Base-by-base conservation (phyloP, 2,329 filamentous ascomycete species). In the Leptographium flavum region DNA sequence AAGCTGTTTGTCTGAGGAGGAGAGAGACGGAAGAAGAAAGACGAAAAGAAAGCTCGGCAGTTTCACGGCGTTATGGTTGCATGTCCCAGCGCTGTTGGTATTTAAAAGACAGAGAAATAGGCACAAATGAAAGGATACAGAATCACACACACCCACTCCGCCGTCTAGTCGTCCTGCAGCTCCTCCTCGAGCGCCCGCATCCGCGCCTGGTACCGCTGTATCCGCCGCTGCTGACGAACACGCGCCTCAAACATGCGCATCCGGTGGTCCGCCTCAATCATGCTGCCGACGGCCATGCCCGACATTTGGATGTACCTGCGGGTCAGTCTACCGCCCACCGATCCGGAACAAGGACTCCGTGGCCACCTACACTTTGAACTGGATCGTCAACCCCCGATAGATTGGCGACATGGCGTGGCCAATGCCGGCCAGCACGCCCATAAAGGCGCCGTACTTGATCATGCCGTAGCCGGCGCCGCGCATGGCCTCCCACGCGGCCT, bases 291-390 rank as follows among this genome's bases (percentile, higher is more conserved):
- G n/a, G 83, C 79, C 83, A 88, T 88, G 49, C 78, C 80, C n/a
- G 80, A 84, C 81, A 87, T 86, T 60, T 87, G 83, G 15, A 88
- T 67, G 57, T 86, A 90, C 27, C 84, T 88, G 55, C 32, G 14
- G 14, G n/a, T 25, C 30, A 36, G 41, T n/a, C n/a, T n/a, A n/a
- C n/a, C n/a, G n/a, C n/a, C n/a, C n/a, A n/a, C n/a, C n/a, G n/a
- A n/a, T n/a, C n/a, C n/a, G n/a, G n/a, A n/a, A n/a, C n/a, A n/a
- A n/a, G n/a, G n/a, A n/a, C n/a, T n/a, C n/a, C n/a, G n/a, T n/a
- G n/a, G 28, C 15, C 21, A 64, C 76, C 56, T 71, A 85, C 81
- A 83, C 77, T 65, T 86, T 86, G 63, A 86, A 86, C 57, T 86
- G 82, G 42, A 85, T 66, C 2, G 82, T 87, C 50, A 83, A 63